Conservation (phyloP, 371 early-diverging fungal genomes). For the Apophysomyces ossiformis region DNA sequence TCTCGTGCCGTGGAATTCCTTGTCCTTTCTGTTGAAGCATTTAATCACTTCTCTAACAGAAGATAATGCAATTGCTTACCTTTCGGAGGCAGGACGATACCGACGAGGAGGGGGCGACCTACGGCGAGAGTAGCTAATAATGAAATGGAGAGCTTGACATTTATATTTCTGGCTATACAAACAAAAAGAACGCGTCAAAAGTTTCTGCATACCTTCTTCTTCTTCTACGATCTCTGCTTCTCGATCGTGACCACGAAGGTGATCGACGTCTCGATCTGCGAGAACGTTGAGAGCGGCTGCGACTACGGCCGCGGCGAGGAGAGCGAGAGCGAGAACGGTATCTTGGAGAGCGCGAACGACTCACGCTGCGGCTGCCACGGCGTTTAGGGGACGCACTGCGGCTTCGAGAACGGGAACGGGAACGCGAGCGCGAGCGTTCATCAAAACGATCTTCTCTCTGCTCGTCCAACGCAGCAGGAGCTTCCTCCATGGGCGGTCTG, state of each 20-base stretch:
- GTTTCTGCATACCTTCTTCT: conserved; percentile 23
- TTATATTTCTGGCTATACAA: not conserved
- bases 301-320: conserved; percentile 20
- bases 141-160: conserved; percentile 13
- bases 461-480: conserved; percentile 4
- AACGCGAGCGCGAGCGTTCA: conserved; percentile 13
- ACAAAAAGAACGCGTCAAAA: conserved; percentile 3
- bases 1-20: conserved; percentile 56
- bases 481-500: conserved; percentile 6
- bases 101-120: conserved; percentile 37
- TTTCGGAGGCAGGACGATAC: conserved; percentile 23
- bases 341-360: conserved; percentile 32
- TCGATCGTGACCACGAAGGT: conserved; percentile 41
- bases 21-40: conserved; percentile 18
- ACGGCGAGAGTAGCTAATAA: conserved; percentile 11
- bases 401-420: conserved; percentile 15
- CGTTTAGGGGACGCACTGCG: conserved; percentile 12
- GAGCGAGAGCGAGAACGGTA: conserved; percentile 22
- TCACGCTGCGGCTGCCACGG: conserved; percentile 3
- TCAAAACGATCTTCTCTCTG: conserved; percentile 7
- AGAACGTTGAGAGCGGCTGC: conserved; percentile 19
- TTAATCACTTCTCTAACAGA: not conserved
- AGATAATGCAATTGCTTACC: conserved; percentile 16
- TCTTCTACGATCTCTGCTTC: conserved; percentile 25
- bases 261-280: conserved; percentile 30